Evolutionary conservation across 768 basidiomycete species (phyloP), one percentile per base, ranked within the genome.

Genomic region (Tylopilus cervinicoccineus): DNA sequence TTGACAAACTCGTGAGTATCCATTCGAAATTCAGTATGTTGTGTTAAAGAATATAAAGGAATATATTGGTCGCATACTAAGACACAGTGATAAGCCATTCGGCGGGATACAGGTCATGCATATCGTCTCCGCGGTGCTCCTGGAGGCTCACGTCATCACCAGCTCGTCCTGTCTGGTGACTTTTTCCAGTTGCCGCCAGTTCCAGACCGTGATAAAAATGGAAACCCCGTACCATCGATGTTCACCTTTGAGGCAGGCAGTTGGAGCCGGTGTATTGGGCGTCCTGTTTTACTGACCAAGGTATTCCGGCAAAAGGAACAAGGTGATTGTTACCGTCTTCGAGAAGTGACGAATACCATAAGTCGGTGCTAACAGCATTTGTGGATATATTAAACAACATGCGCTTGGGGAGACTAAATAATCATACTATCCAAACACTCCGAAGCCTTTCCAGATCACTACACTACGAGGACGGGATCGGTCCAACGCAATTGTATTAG

Each of bases 101-200:
- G 92, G 92, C 11, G 91, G 91, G 5, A 90, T 95, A 38, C 91
- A 93, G 74, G 87, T 86, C 34, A 6, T 50, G n/a, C 7, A 46
- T 45, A n/a, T 36, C 10, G 14, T 34, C 14, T 50, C 13, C 2
- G 24, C n/a, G 19, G 22, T n/a, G 10, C 33, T 29, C 27, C 23
- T 32, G 12, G 33, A 37, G 7, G 34, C 40, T 50, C 45, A 51
- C 32, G 14, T 16, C 16, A 10, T 47, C 23, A 16, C n/a, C 50
- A 93, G 86, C 78, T 93, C 44, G 75, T 88, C 28, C 70, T 93
- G 5, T 91, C 86, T 8, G 93, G 93, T 7, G 93, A 96, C 62
- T 94, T 94, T 65, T 93, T 82, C 61, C 92, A 96, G 65, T 74
- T 96, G 0, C 93, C 93, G 10, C 93, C 93, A 1, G 88, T 94